Percentiles rank a stretch among this genome's conserved stretches.
These are phyloP conservation scores for Anacardium occidentale DNA, from an alignment of 345 rosid genomes.

Conservation along the genomic window DNA sequence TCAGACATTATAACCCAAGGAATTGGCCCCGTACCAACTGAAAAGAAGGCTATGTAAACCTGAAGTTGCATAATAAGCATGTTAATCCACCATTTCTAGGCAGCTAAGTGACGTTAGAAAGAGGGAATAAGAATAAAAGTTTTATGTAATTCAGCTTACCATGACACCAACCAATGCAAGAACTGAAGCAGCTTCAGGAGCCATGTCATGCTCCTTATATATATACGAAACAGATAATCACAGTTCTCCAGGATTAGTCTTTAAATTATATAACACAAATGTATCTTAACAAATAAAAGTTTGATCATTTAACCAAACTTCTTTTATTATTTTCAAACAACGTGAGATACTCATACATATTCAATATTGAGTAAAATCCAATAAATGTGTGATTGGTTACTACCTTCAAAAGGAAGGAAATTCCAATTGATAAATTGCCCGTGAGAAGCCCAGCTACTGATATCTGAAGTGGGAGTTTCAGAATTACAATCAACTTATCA, in stretches of 20 bases:
- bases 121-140: not conserved
- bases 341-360: too few species aligned
- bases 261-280: too few species aligned
- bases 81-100: not conserved
- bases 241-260: too few species aligned
- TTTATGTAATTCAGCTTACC: constrained; percentile 23
- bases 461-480: constrained; percentile 27
- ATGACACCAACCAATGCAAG: constrained; percentile 43
- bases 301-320: too few species aligned
- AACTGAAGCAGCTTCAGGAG: constrained; percentile 30
- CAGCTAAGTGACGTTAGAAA: not conserved
- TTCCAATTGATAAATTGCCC: constrained; percentile 38
- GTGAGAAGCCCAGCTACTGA: constrained; percentile 41
- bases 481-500: not conserved
- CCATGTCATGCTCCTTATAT: constrained; percentile 34
- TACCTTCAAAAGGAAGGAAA: constrained; percentile 47
- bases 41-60: constrained; percentile 23
- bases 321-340: too few species aligned
- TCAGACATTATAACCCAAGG: constrained; percentile 41
- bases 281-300: too few species aligned
- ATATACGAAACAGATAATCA: too few species aligned
- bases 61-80: constrained; percentile 1
- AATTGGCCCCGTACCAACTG: constrained; percentile 29
- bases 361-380: too few species aligned
- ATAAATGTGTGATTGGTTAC: not conserved